Base-by-base conservation (phyloP, 2,329 filamentous ascomycete species). In the Alternaria longipes region DNA sequence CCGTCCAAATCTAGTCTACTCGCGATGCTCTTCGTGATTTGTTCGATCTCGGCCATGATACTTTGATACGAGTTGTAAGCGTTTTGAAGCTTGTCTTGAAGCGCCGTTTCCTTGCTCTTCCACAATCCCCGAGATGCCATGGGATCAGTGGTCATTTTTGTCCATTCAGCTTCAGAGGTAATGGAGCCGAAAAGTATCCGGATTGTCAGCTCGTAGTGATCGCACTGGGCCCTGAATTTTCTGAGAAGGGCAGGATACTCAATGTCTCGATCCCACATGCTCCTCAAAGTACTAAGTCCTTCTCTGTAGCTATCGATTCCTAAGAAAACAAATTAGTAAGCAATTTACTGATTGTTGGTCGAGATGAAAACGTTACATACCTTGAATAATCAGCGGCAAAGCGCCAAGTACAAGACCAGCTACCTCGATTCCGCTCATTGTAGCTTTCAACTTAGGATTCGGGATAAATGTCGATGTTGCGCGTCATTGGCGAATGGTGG, bases 211-310 rank as follows among this genome's bases (percentile, higher is more conserved):
- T 70, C 69, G 59, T 72, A 79, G 51, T 79, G 77, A 8, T 76
- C 76, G 64, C 79, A 74, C 55, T 79, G 75, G 51, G 74, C 78
- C 28, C 76, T 58, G 1, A 79, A 67, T 46, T 79, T 78, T 16
- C 76, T 74, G 41, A 79, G 78, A 40, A 73, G 72, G 34, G 74
- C 63, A 1, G 76, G 77, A 4, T 78, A 67, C 56, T 79, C 74
- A 11, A 69, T 64, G 47, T 78, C 74, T 74, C 77, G 78, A 64
- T 75, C 62, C 42, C 75, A 59, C 42, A 80, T 79, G 51, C 68
- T 68, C 56, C 80, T 80, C 45, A 81, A 67, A 0, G 74, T 78
- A 56, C 81, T 77, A 3, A 81, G 68, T 3, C 80, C 76, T 44
- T 79, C 75, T 41, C 79, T 75, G 51, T 80, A 81, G 36, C 71